Evolutionary conservation across 495 filamentous ascomycete species (phyloP).

Genomic region (Aspergillus hancockii): DNA sequence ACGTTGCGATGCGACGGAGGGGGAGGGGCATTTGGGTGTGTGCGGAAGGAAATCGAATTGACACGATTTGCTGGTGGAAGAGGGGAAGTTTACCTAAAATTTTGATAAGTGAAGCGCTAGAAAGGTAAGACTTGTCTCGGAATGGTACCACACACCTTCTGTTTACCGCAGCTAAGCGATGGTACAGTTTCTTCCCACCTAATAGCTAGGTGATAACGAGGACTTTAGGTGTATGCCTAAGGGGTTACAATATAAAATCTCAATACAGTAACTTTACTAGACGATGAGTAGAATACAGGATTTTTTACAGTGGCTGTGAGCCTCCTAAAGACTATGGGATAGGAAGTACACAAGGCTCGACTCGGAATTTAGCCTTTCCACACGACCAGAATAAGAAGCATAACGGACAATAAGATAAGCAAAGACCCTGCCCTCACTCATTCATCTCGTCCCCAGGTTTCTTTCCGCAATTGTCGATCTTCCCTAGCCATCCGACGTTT

Average conservation of each 20-base stretch:
- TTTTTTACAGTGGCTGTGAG: neutral
- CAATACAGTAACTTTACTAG: neutral
- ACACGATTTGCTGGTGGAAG: conserved; percentile 12
- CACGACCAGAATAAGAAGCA: no score
- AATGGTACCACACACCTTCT: neutral
- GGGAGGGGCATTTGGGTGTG: conserved; percentile 43
- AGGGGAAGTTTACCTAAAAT: conserved; percentile 5
- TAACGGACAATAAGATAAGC: neutral
- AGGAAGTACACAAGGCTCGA: neutral
- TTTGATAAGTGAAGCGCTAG: neutral
- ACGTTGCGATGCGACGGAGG: conserved; percentile 36
- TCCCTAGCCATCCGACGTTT: conserved; percentile 69
- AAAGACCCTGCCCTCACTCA: conserved; percentile 19
- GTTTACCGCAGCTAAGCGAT: conserved; percentile 19
- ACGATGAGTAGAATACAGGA: neutral
- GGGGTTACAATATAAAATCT: neutral
- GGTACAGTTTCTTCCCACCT: neutral
- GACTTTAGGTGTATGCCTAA: neutral
- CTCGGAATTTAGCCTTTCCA: neutral
- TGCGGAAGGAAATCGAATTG: conserved; percentile 16
- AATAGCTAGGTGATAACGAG: neutral
- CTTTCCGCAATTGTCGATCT: conserved; percentile 68
- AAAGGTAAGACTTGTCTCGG: neutral
- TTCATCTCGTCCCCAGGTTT: conserved; percentile 54
- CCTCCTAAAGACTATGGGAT: neutral